A percentile compares a stretch with the other conserved stretches of the same genome.
These are phyloP conservation scores for Moniliella sp. DNA, from an alignment of 1,284 basidiomycete species.

Conservation along the genomic window DNA sequence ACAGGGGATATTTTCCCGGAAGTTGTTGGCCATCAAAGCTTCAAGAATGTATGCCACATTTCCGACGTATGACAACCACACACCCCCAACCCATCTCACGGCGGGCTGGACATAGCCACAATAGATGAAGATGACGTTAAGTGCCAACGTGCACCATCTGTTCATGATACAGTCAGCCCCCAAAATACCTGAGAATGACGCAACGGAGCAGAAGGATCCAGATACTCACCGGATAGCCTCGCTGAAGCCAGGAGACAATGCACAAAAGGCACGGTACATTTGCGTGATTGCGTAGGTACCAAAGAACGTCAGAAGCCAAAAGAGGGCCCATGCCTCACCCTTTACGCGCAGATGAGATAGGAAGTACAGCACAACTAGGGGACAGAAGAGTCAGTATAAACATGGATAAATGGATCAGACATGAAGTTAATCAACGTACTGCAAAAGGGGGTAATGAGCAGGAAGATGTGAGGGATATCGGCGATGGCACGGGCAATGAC, in stretches of 20 bases:
- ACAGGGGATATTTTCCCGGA: slow-evolving; percentile 8
- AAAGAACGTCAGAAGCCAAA: background rate
- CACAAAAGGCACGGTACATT: slow-evolving; percentile 34
- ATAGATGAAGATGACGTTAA: slow-evolving; percentile 44
- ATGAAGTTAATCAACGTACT: no score
- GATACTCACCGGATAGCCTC: slow-evolving; percentile 8
- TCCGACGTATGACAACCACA: slow-evolving; percentile 27
- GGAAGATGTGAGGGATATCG: slow-evolving; percentile 47
- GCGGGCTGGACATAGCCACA: slow-evolving; percentile 52
- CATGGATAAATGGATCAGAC: no score
- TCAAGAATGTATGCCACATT: slow-evolving; percentile 42
- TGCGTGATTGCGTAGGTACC: background rate
- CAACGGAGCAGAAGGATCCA: slow-evolving; percentile 37
- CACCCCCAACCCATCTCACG: slow-evolving; percentile 34
- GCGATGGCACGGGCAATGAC: slow-evolving; percentile 49
- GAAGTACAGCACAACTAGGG: slow-evolving; percentile 50
- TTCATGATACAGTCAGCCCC: no score
- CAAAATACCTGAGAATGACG: no score
- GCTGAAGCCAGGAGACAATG: slow-evolving; percentile 38
- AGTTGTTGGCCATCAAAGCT: slow-evolving; percentile 43
- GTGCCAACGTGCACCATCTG: slow-evolving; percentile 44
- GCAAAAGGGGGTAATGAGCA: no score
- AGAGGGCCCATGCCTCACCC: slow-evolving; percentile 32
- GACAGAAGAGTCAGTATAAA: no score
- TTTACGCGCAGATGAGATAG: slow-evolving; percentile 42